Evolutionary conservation across 768 basidiomycete species (phyloP).

Genomic region (Boletus tylopilopsis): DNA sequence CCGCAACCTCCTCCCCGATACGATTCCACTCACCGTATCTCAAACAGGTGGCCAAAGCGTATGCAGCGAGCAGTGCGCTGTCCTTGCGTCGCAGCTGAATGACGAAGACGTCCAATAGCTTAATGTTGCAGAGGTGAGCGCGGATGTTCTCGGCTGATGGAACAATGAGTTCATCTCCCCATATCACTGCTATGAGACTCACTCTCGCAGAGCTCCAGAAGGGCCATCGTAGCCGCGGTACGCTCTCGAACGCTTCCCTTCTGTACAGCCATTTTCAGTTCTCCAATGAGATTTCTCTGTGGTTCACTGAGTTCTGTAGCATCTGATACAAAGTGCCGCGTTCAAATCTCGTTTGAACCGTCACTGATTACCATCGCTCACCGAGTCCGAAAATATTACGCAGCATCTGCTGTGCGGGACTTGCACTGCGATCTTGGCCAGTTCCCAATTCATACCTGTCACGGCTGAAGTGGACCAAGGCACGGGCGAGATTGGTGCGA

Average conservation of each 20-base stretch:
- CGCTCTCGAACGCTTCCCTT: constrained; percentile 11
- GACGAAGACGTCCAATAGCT: constrained; percentile 8
- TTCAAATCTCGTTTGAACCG: background rate
- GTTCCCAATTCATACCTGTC: background rate
- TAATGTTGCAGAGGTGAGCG: constrained; percentile 2
- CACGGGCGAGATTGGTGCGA: constrained; percentile 17
- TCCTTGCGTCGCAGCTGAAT: constrained; percentile 11
- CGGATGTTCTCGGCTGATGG: constrained; percentile 6
- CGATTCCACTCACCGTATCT: constrained; percentile 5
- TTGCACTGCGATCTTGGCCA: background rate
- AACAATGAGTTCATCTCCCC: background rate
- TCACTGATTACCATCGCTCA: background rate
- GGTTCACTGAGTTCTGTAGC: background rate
- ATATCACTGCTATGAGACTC: background rate
- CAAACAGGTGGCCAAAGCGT: constrained; percentile 15
- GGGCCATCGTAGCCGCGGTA: constrained; percentile 16
- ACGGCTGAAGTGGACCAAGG: constrained; percentile 8
- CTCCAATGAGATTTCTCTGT: constrained; percentile 11
- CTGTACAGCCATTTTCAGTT: constrained; percentile 4
- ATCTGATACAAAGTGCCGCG: background rate
- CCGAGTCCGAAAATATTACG: constrained; percentile 17
- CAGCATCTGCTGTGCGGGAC: constrained; percentile 3
- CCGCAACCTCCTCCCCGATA: too few species aligned
- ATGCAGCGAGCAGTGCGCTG: constrained; percentile 17
- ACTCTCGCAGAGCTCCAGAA: constrained; percentile 20